phyloP scores from a whole-genome alignment of 1,139 yeast genomes.

The Groenewaldozyma sp. region DNA sequence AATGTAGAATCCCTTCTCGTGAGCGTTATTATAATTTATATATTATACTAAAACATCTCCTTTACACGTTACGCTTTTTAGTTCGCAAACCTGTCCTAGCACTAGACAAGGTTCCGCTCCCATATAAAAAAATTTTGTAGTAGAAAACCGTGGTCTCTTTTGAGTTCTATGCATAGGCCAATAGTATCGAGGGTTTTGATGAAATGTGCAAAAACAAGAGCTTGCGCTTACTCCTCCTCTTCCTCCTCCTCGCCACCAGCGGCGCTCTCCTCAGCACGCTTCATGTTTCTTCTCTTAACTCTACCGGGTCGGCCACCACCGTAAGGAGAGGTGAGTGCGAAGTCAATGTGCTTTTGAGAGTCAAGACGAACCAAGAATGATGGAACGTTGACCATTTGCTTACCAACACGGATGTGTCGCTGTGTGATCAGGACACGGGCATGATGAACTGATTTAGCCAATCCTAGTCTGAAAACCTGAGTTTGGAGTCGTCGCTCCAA shows the following conservation, averaged over 20 bases:
- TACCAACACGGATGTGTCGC: constrained; percentile 99
- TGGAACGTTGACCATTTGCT: constrained; percentile 98
- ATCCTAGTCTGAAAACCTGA: constrained; percentile 99
- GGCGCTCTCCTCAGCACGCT: constrained; percentile 51
- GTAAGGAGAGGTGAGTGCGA: constrained; percentile 98
- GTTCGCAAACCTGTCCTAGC: too few relatives aligned
- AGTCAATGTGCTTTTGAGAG: constrained; percentile 99
- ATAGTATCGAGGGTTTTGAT: too few relatives aligned
- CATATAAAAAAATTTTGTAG: too few relatives aligned
- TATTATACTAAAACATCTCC: constrained; percentile 2
- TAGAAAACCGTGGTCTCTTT: too few relatives aligned
- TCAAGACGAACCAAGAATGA: constrained; percentile 99
- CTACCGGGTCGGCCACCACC: constrained; percentile 99
- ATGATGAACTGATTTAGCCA: constrained; percentile 99
- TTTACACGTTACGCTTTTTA: too few relatives aligned
- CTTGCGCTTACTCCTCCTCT: constrained; percentile 43
- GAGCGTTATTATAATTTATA: too few relatives aligned
- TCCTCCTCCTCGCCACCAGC: constrained; percentile 56
- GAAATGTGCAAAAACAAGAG: too few relatives aligned
- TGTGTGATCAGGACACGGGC: constrained; percentile 98
- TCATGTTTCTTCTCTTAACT: constrained; percentile 95
- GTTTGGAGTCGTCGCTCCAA: constrained; percentile 99
- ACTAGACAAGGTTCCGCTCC: too few relatives aligned
- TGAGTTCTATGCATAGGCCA: too few relatives aligned
- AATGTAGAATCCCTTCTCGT: too few relatives aligned